Evolutionary conservation across 768 basidiomycete species (phyloP).

Genomic region (Clathrus columnatus): DNA sequence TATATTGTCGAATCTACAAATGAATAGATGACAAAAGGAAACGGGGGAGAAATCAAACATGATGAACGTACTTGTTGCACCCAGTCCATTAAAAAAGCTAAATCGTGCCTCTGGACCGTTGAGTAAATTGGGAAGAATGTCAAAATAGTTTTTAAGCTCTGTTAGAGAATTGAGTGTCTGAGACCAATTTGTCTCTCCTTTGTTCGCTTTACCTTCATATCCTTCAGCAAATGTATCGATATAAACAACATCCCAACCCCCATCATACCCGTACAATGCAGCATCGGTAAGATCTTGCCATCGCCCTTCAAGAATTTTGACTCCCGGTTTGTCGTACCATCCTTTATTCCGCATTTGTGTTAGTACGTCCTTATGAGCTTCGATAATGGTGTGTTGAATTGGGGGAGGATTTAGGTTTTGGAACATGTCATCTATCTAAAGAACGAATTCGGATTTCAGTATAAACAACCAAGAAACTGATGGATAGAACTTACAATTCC

Average conservation of each 20-base stretch:
- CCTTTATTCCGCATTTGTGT: conserved; percentile 61
- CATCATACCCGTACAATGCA: conserved; percentile 44
- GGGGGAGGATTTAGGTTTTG: conserved; percentile 56
- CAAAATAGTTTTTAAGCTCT: conserved; percentile 78
- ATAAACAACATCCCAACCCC: conserved; percentile 83
- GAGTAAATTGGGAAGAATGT: conserved; percentile 66
- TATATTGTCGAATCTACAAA: conserved; percentile 78
- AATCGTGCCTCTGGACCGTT: conserved; percentile 67
- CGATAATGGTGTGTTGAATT: conserved; percentile 77
- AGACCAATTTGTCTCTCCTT: not conserved
- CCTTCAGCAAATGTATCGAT: conserved; percentile 91
- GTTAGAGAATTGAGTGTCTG: not conserved
- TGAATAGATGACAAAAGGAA: not conserved
- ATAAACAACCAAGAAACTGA: not conserved
- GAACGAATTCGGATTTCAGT: not conserved
- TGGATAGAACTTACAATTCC: conserved; percentile 58
- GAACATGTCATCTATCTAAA: conserved; percentile 77
- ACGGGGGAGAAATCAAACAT: too few relatives aligned
- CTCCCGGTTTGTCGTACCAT: conserved; percentile 71
- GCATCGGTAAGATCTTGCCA: conserved; percentile 86
- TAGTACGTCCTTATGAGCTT: conserved; percentile 91
- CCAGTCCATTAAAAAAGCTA: conserved; percentile 96
- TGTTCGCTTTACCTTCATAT: conserved; percentile 45
- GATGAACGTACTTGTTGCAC: conserved; percentile 82
- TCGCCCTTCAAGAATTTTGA: conserved; percentile 77